phyloP scores from a whole-genome alignment of 345 rosid species.

The Kernera saxatilis region DNA sequence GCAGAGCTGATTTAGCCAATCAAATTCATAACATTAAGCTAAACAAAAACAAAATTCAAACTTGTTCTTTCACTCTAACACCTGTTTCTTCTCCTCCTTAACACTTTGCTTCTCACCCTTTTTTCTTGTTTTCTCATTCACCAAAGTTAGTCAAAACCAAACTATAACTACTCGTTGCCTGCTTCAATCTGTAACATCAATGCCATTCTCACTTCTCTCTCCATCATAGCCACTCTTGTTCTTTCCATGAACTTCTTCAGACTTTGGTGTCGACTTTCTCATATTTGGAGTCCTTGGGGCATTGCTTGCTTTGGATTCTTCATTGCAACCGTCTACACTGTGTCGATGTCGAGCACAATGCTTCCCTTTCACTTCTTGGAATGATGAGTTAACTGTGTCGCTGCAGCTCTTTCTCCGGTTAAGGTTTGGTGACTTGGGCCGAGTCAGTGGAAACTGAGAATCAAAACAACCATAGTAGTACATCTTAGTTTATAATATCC shows the following conservation, averaged over 20 bases:
- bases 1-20: constrained; percentile 15
- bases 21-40: constrained; percentile 9
- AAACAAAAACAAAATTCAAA: neutral
- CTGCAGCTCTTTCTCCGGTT: constrained; percentile 82
- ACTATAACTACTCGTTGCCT: constrained; percentile 7
- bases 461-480: neutral
- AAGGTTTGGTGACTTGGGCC: constrained; percentile 66
- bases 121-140: constrained; percentile 16
- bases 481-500: neutral
- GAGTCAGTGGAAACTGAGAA: constrained; percentile 74
- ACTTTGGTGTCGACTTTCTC: constrained; percentile 17
- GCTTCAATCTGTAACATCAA: constrained; percentile 15
- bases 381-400: constrained; percentile 44
- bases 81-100: constrained; percentile 2
- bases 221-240: constrained; percentile 13
- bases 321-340: constrained; percentile 53
- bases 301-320: constrained; percentile 18
- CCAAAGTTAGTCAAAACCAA: constrained; percentile 30
- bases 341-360: constrained; percentile 59
- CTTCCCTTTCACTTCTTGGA: constrained; percentile 48
- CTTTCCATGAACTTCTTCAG: neutral
- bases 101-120: constrained; percentile 7
- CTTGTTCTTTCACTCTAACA: constrained; percentile 11
- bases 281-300: constrained; percentile 17
- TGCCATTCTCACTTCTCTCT: constrained; percentile 7